Evolutionary conservation across 2,329 filamentous ascomycete species (phyloP).

Genomic region (Herpotrichia juniperi): DNA sequence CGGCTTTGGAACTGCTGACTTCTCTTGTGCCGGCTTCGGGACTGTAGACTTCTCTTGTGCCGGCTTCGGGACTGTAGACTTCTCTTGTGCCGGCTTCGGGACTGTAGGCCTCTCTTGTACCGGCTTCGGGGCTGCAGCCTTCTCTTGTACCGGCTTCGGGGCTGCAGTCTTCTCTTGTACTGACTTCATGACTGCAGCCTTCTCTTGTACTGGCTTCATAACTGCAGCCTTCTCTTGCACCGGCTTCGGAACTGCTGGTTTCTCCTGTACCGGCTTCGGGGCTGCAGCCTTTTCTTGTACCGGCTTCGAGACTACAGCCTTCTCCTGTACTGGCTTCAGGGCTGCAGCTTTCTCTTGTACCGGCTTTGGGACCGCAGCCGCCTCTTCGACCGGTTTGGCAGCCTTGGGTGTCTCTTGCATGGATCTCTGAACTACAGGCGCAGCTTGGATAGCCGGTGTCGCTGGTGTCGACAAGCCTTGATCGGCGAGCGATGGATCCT

Average conservation of each 20-base stretch:
- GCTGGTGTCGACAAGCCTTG: neutral
- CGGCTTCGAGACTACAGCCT: neutral
- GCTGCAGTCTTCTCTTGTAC: neutral
- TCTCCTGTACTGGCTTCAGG: neutral
- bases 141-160: neutral
- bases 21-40: too few relatives aligned
- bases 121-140: neutral
- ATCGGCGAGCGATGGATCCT: neutral
- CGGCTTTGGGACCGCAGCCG: neutral
- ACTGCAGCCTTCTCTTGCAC: too few relatives aligned
- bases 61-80: neutral
- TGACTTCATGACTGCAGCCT: neutral
- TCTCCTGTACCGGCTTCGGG: too few relatives aligned
- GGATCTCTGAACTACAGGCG: neutral
- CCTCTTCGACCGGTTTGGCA: neutral
- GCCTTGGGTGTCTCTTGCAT: neutral
- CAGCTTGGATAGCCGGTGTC: too few relatives aligned
- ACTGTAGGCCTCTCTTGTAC: neutral
- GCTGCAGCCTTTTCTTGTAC: neutral
- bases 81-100: neutral
- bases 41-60: neutral
- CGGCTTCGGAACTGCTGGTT: too few relatives aligned
- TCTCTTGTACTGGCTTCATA: too few relatives aligned
- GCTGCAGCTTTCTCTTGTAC: neutral
- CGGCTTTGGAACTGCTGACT: too few relatives aligned